Base-by-base conservation (phyloP, 2,329 filamentous ascomycete genomes). In the Sporothrix euskadiensis region DNA sequence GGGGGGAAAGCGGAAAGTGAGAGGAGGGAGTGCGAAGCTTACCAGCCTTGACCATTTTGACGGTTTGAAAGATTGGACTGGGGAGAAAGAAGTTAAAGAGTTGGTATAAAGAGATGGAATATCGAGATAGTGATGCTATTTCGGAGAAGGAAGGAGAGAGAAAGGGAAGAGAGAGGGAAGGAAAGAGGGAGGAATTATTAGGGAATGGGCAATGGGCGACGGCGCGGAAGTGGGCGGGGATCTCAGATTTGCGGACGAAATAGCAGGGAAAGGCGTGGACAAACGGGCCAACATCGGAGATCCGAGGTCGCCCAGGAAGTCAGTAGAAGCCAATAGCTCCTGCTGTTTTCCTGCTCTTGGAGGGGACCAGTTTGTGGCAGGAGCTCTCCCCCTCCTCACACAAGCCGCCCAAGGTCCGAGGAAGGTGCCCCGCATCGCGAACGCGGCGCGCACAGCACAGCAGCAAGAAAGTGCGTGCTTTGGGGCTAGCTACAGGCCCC, bases 31-130 rank as follows among this genome's bases (percentile, higher is more conserved):
- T 39, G 57, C 69, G 26, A 69, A 71, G 56, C 92, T 82, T 90
- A 97, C 94, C 93, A 87, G 95, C 94, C 90, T 97, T 98, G 88
- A 98, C 94, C 94, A 98, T 98, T 90, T 90, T 97, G 92, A 86
- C 85, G 86, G 85, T 79, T 86, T 73, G 41, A 39, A 35, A 52
- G 4, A 19, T 22, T 52, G 30, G 32, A 65, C 59, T 32, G 30
- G 49, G 10, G 19, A n/a, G 35, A 66, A 10, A 66, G n/a, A 19
- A n/a, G 65, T 35, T 9, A 57, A 52, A n/a, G 52, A 47, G 26
- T 65, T 57, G n/a, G 32, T 47, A 41, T 1, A 26, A 73, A 7
- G 22, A 30, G 54, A 56, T 61, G 71, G 26, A 47, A 22, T 66
- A 26, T 66, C 22, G 41, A 57, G 71, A 73, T 22, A 35, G 26